phyloP scores from a whole-genome alignment of 2,329 filamentous ascomycete genomes.

The Talaromyces sp. region DNA sequence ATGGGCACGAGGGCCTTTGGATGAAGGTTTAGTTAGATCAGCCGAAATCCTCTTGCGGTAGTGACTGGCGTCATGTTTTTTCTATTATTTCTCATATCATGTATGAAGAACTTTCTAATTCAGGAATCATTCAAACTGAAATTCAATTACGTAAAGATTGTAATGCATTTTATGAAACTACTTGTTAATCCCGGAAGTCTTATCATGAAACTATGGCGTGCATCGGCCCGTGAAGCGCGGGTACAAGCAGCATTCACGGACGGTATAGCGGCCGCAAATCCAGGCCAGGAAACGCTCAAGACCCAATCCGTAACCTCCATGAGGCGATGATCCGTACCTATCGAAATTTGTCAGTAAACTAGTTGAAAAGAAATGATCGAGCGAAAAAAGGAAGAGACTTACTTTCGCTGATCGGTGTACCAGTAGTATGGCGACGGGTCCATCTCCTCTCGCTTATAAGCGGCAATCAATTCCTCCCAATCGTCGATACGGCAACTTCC shows the following conservation, averaged over 20 bases:
- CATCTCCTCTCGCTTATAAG: conserved; percentile 83
- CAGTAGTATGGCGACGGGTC: conserved; percentile 87
- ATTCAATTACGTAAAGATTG: not conserved
- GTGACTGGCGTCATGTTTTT: not conserved
- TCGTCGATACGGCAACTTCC: conserved; percentile 95
- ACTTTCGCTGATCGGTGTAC: conserved; percentile 98
- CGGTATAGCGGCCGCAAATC: conserved; percentile 64
- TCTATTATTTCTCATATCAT: not conserved
- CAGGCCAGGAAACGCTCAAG: conserved; percentile 75
- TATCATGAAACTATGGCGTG: conserved; percentile 38
- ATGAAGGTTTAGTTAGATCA: not conserved
- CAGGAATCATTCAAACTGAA: not conserved
- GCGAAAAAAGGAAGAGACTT: conserved; percentile 39
- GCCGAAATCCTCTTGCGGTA: not conserved
- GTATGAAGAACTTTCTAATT: not conserved
- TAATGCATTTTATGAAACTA: not conserved
- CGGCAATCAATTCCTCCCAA: conserved; percentile 82
- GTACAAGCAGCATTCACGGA: conserved; percentile 56
- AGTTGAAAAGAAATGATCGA: not conserved
- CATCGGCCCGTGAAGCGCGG: conserved; percentile 51
- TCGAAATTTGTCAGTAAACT: not conserved
- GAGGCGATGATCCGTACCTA: conserved; percentile 85
- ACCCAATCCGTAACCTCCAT: conserved; percentile 90
- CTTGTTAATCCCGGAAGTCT: not conserved
- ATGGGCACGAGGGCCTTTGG: not conserved